phyloP scores from a whole-genome alignment of 305 asterid genomes.

The Ajuga reptans region DNA sequence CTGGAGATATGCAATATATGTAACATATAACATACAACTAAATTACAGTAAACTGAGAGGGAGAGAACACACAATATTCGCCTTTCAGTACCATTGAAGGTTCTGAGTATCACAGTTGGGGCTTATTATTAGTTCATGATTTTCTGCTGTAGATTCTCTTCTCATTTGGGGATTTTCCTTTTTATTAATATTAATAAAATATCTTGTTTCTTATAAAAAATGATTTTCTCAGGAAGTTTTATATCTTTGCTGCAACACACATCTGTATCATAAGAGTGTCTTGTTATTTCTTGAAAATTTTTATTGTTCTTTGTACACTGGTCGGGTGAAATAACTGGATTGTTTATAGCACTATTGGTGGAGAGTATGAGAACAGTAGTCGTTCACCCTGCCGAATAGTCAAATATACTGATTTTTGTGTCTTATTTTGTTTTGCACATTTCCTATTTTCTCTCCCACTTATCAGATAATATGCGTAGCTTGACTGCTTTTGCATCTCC shows the following conservation, averaged over 20 bases:
- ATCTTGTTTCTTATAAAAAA: no score
- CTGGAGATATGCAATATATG: no score
- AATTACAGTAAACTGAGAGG: no score
- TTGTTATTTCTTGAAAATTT: neutral
- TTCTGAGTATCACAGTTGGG: neutral
- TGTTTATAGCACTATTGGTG: neutral
- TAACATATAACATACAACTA: no score
- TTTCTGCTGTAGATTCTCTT: neutral
- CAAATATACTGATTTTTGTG: neutral
- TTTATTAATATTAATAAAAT: no score
- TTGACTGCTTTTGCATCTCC: constrained; percentile 18
- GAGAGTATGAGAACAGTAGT: neutral
- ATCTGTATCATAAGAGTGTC: neutral
- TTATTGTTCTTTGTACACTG: no score
- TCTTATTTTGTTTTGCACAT: constrained; percentile 8
- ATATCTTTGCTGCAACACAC: neutral
- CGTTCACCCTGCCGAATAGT: constrained; percentile 3
- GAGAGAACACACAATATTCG: no score
- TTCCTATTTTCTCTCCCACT: neutral
- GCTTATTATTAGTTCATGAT: neutral
- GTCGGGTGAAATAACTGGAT: neutral
- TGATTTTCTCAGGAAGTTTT: neutral
- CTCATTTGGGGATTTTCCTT: no score
- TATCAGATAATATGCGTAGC: neutral
- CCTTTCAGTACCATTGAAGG: no score